Percentiles rank a stretch among this genome's conserved stretches.
Conservation (phyloP, 306 rosid species). For the Acmispon strigosus region DNA sequence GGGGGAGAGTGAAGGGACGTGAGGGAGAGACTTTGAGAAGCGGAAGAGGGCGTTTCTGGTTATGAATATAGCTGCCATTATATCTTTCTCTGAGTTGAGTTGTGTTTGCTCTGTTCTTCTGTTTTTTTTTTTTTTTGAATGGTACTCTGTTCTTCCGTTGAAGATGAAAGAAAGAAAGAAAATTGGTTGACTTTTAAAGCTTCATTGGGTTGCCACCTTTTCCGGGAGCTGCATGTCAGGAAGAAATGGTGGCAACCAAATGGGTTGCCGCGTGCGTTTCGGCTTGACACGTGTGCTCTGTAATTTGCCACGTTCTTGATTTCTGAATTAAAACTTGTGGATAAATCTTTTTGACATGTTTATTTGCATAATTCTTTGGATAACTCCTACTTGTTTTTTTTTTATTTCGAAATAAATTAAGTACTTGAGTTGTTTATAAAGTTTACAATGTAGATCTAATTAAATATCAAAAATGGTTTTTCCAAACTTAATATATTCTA, state of each 20-base stretch:
- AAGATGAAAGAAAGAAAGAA: neutral
- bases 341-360: no score
- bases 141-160: neutral
- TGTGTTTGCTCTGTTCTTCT: neutral
- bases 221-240: neutral
- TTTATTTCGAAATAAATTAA: no score
- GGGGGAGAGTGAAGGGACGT: constrained; percentile 22
- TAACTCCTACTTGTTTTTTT: no score
- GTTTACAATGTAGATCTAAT: no score
- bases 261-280: neutral
- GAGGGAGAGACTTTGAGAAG: constrained; percentile 48
- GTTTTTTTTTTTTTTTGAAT: neutral
- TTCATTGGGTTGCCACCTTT: neutral
- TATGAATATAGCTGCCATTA: constrained; percentile 43
- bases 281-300: neutral
- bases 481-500: no score
- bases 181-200: neutral
- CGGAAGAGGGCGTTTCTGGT: constrained; percentile 39
- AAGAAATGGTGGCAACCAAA: constrained; percentile 5
- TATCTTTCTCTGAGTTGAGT: neutral
- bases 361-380: no score
- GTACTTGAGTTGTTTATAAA: no score
- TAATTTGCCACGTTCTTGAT: constrained; percentile 7
- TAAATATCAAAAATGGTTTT: no score
- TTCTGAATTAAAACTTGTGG: no score